These are phyloP conservation scores for Glomus cerebriforme DNA, from an alignment of 192 early-diverging fungal species.

Conservation along the genomic window DNA sequence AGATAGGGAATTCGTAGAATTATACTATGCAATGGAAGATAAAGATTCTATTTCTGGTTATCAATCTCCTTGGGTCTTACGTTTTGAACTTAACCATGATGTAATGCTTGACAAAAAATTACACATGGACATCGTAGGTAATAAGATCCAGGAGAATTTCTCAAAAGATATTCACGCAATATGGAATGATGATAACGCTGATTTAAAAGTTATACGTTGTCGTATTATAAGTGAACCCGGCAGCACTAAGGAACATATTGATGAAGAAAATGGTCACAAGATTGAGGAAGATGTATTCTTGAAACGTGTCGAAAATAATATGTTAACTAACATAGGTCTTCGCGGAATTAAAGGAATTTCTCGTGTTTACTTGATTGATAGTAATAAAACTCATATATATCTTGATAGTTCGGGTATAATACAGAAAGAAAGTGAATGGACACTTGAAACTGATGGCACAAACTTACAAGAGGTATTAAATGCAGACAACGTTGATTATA, in stretches of 20 bases:
- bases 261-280: conserved; percentile 53
- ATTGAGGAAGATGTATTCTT: conserved; percentile 89
- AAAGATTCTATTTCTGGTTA: conserved; percentile 62
- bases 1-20: conserved; percentile 87
- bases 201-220: conserved; percentile 83
- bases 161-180: conserved; percentile 78
- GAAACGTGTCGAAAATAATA: conserved; percentile 79
- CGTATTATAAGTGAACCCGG: conserved; percentile 76
- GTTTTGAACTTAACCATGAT: conserved; percentile 74
- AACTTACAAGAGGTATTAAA: conserved; percentile 87
- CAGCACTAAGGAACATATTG: conserved; percentile 61
- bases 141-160: conserved; percentile 80
- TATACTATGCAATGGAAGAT: conserved; percentile 82
- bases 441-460: conserved; percentile 92
- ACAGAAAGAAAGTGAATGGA: conserved; percentile 65
- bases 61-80: conserved; percentile 77
- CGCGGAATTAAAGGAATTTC: conserved; percentile 86
- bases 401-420: conserved; percentile 66
- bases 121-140: conserved; percentile 80
- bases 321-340: conserved; percentile 85
- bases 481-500: conserved; percentile 80
- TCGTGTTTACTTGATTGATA: conserved; percentile 80
- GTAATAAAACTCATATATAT: conserved; percentile 48
- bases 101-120: conserved; percentile 90
- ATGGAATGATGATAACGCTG: conserved; percentile 88